Base-by-base conservation (phyloP, 805 yeast species). In the Saccharomycopsis javanensis region DNA sequence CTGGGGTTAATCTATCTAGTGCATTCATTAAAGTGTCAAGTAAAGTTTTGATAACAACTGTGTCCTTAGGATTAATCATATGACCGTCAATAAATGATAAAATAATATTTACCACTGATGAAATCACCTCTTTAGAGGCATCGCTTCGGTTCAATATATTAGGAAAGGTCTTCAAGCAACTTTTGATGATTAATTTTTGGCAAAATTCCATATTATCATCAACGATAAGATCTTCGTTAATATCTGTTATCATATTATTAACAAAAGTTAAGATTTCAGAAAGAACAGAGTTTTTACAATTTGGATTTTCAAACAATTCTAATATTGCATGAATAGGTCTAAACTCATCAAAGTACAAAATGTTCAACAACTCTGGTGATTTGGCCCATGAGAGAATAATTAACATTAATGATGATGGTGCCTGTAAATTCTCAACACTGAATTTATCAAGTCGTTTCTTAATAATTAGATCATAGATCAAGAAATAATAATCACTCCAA, bases 401-500 rank as follows among this genome's bases (percentile, higher is more conserved):
- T 57, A 75, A 79, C 79, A 91, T 71, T 50, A 92, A 67, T 0
- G 96, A 78, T 0, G 97, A 89, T 0, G 92, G 84, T 64, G 86
- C 89, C 66, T 89, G 95, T 33, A 85, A 72, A 67, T 92, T 94
- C 64, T 86, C 96, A 45, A 72, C 77, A 2, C 85, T 85, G 68
- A 92, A 92, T 11, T 76, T 72, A 0, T 60, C 73, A 63, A 94
- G 73, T 65, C 95, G 79, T 6, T 96, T 90, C 20, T 68, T 64
- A 13, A 92, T 72, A 23, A 89, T 73, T 25, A 72, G 66, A 2
- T 69, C 66, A 64, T 79, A 85, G 11, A 94, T 78, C 1, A 69
- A 63, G 13, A 72, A 71, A 18, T 79, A 75, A 61, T 76, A 76
- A 7, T 72, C 71, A 5, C 65, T 60, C 96, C 97, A 90, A 35